Base-by-base conservation (phyloP, 768 basidiomycete genomes). In the Auricularia sp. region DNA sequence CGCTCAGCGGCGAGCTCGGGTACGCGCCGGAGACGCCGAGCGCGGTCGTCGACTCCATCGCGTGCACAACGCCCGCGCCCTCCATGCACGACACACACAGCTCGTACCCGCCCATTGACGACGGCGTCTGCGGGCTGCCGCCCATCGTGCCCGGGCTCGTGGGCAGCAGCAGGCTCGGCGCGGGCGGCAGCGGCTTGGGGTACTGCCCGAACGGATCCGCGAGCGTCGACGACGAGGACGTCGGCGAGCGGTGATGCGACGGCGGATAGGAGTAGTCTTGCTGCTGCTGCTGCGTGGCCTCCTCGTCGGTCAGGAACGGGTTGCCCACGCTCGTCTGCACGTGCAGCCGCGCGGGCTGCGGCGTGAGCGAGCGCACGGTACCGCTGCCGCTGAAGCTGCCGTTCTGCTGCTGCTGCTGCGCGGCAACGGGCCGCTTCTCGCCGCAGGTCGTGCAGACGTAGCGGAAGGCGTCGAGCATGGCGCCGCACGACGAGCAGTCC, bases 361-460 rank as follows among this genome's bases (percentile, higher is more conserved):
- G 62, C 62, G 51, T 29, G 62, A 68, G 65, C 61, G 66, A 63
- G 5, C 56, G 23, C 56, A 33, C 29, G 29, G 29, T 29, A 2
- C 23, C 11, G 29, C 7, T 59, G 7, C 34, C 14, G 29, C 56
- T 4, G 56, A 8, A 10, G 56, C 6, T 4, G 29, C 6, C 56
- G 29, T 29, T 4, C 16, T 10, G 23, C 56, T 35, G 23, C 29
- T 33, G 23, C 23, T 59, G 29, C 29, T n/a, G 54, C 54, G n/a
- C 8, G 29, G 14, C 56, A 7, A 7, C 12, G 5, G 88, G 83
- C 59, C 80, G 75, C 72, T 87, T 91, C 74, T 91, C 89, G 8
- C 92, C 93, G 69, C 94, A 96, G 29, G 86, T 88, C 3, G 87
- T 81, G 71, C 95, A 98, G 14, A 95, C 87, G 73, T 98, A 97